Conservation (phyloP, 2,329 filamentous ascomycete species). For the Hymenoscyphus infarciens region DNA sequence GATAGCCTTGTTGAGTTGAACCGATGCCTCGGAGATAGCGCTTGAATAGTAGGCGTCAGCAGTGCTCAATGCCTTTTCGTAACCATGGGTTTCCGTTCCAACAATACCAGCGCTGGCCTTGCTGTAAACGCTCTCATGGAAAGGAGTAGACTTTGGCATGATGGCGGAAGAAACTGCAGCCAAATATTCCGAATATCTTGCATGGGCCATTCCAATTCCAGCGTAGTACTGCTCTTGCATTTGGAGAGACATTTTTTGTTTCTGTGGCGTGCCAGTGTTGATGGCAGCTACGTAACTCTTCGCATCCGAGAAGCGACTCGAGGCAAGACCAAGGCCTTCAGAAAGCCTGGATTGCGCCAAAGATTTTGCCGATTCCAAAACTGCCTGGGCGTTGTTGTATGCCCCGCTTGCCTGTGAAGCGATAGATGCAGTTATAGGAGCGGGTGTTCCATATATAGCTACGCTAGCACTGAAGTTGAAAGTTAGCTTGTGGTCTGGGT, state of each 20-base stretch:
- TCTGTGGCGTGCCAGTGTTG: constrained; percentile 44
- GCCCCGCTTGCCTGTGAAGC: constrained; percentile 46
- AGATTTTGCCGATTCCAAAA: constrained; percentile 56
- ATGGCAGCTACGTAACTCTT: constrained; percentile 62
- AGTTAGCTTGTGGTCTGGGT: background rate
- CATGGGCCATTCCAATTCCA: constrained; percentile 73
- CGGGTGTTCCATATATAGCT: constrained; percentile 62
- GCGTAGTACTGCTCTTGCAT: constrained; percentile 70
- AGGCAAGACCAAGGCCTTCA: constrained; percentile 67
- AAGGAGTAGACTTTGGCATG: constrained; percentile 56
- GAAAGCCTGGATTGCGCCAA: constrained; percentile 67
- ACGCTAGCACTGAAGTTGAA: constrained; percentile 5
- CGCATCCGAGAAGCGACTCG: constrained; percentile 66
- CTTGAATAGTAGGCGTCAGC: constrained; percentile 25
- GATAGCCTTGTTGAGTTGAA: constrained; percentile 39
- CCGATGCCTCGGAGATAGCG: constrained; percentile 39
- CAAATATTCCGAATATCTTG: constrained; percentile 72
- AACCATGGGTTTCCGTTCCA: constrained; percentile 25
- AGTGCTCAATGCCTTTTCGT: constrained; percentile 26
- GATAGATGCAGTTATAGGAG: constrained; percentile 51
- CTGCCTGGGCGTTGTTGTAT: constrained; percentile 59
- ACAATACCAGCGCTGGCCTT: constrained; percentile 25
- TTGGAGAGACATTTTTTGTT: constrained; percentile 56
- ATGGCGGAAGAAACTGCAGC: constrained; percentile 67
- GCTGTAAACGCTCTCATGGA: constrained; percentile 35